Evolutionary conservation across 257 asterid species (phyloP).

Genomic region (Solanum etuberosum): DNA sequence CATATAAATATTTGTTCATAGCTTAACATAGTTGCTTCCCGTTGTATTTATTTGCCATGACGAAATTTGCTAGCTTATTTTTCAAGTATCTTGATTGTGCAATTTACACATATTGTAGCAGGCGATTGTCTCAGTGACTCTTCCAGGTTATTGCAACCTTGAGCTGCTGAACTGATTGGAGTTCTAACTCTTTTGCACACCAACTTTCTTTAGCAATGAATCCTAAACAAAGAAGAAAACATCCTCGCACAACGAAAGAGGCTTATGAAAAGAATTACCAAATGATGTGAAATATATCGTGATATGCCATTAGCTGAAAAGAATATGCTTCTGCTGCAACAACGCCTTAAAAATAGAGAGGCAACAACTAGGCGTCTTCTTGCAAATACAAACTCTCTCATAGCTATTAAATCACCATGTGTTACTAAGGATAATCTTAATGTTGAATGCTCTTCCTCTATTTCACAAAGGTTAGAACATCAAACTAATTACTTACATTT

Average conservation of each 20-base stretch:
- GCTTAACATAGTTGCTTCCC: no score
- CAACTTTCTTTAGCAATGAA: not conserved
- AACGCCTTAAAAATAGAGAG: not conserved
- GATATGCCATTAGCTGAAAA: not conserved
- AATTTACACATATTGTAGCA: no score
- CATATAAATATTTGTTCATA: no score
- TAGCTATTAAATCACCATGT: no score
- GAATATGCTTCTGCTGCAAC: not conserved
- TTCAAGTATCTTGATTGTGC: no score
- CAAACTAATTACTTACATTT: not conserved
- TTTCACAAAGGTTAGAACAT: not conserved
- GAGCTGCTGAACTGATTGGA: not conserved
- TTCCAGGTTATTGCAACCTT: conserved; percentile 21
- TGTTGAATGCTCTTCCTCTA: no score
- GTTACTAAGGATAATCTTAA: no score
- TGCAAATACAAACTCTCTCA: no score
- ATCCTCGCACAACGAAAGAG: not conserved
- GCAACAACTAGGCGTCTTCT: not conserved
- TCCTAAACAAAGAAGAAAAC: not conserved
- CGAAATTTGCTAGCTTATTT: conserved; percentile 3
- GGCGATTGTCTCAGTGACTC: conserved; percentile 16
- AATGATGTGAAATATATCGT: not conserved
- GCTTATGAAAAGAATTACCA: not conserved
- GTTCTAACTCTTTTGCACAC: not conserved
- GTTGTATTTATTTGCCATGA: no score